phyloP scores from a whole-genome alignment of 164 flowering plant genomes.

The Brasenia schreberi region DNA sequence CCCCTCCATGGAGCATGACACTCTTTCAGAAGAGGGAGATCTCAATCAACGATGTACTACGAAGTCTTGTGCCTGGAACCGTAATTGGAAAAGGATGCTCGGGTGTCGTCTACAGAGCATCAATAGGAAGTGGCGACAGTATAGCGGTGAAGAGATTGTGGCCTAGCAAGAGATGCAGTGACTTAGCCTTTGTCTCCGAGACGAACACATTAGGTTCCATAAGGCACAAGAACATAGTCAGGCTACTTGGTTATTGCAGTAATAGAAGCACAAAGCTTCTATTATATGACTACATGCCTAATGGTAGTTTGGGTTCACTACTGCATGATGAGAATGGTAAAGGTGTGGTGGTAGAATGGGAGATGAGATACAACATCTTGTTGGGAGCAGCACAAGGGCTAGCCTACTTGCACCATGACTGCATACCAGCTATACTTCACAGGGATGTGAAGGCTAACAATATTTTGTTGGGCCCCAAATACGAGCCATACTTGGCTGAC shows the following conservation, averaged over 20 bases:
- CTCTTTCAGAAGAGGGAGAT: slow-evolving; percentile 79
- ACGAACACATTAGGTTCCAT: slow-evolving; percentile 72
- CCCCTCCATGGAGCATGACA: slow-evolving; percentile 57
- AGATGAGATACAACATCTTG: slow-evolving; percentile 49
- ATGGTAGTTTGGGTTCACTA: slow-evolving; percentile 79
- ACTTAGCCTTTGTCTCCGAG: slow-evolving; percentile 71
- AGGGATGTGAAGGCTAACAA: slow-evolving; percentile 97
- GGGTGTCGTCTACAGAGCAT: slow-evolving; percentile 81
- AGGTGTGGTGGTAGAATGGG: slow-evolving; percentile 79
- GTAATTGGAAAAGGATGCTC: slow-evolving; percentile 94
- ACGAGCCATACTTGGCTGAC: slow-evolving; percentile 76
- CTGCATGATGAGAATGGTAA: slow-evolving; percentile 31
- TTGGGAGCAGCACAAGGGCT: slow-evolving; percentile 83
- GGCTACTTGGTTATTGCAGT: slow-evolving; percentile 75
- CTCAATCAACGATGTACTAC: slow-evolving; percentile 54
- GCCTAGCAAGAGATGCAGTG: slow-evolving; percentile 35
- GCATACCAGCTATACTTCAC: slow-evolving; percentile 82
- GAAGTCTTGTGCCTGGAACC: slow-evolving; percentile 45
- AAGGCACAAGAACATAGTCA: slow-evolving; percentile 74
- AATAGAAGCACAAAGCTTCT: slow-evolving; percentile 50
- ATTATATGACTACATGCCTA: slow-evolving; percentile 77
- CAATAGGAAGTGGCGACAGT: slow-evolving; percentile 40
- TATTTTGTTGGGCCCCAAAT: slow-evolving; percentile 48
- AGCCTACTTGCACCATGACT: slow-evolving; percentile 92
- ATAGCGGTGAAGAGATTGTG: slow-evolving; percentile 94